phyloP scores from a whole-genome alignment of 1,284 basidiomycete species.

The Sphagnurus paluster region DNA sequence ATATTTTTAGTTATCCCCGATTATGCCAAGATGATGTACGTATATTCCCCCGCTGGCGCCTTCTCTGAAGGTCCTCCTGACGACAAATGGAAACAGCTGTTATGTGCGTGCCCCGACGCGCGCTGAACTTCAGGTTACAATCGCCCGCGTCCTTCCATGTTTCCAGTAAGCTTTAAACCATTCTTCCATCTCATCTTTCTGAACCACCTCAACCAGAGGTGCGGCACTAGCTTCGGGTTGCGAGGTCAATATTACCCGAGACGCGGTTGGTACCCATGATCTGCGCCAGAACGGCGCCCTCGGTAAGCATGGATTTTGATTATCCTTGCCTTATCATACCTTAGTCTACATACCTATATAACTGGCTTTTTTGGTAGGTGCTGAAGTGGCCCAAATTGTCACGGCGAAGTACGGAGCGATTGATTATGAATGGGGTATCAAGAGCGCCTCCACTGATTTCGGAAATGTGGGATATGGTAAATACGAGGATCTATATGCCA shows the following conservation, averaged over 20 bases:
- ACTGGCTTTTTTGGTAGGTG: constrained; percentile 35
- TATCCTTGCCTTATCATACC: neutral
- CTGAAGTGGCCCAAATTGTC: constrained; percentile 56
- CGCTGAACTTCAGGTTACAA: constrained; percentile 54
- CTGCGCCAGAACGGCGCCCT: constrained; percentile 64
- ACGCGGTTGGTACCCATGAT: constrained; percentile 49
- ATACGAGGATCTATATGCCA: constrained; percentile 9
- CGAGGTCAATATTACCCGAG: constrained; percentile 46
- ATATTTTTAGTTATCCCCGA: constrained; percentile 70
- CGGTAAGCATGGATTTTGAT: constrained; percentile 44
- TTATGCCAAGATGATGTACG: constrained; percentile 63
- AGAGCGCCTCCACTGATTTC: constrained; percentile 71
- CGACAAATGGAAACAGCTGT: constrained; percentile 39
- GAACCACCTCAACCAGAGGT: constrained; percentile 41
- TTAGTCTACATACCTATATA: neutral
- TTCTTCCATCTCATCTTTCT: neutral
- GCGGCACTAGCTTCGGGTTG: constrained; percentile 75
- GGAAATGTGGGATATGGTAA: constrained; percentile 64
- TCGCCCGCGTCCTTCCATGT: constrained; percentile 62
- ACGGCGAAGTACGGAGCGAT: constrained; percentile 53
- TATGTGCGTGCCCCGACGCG: constrained; percentile 72
- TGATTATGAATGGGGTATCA: constrained; percentile 54
- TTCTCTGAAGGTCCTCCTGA: neutral
- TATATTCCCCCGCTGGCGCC: neutral
- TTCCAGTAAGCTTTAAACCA: constrained; percentile 71